phyloP scores from a whole-genome alignment of 2,329 filamentous ascomycete species.

The Lachnellula occidentalis region DNA sequence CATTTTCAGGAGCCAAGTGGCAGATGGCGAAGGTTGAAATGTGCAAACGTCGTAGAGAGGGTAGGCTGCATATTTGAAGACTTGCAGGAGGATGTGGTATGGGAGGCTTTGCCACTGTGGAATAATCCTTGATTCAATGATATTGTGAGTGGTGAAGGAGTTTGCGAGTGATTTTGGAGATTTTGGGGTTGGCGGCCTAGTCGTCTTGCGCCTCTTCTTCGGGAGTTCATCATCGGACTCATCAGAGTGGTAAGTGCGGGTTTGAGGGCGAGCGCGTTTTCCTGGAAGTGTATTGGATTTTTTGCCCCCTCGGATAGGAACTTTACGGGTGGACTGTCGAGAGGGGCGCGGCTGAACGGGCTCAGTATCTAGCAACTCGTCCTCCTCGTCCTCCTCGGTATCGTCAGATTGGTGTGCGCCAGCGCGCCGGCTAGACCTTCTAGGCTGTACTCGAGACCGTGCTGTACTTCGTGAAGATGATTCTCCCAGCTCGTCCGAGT shows the following conservation, averaged over 20 bases:
- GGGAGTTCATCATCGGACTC: background rate
- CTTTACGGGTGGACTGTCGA: background rate
- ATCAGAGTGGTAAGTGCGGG: background rate
- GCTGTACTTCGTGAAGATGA: background rate
- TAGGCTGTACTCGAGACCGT: background rate
- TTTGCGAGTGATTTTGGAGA: background rate
- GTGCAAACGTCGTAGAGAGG: conserved; percentile 47
- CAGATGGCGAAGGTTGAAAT: conserved; percentile 38
- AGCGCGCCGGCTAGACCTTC: background rate
- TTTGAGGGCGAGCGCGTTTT: background rate
- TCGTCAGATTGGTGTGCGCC: background rate
- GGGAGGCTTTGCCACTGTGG: conserved; percentile 57
- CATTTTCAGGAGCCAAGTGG: conserved; percentile 59
- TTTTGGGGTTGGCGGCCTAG: background rate
- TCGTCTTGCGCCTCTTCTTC: conserved; percentile 3
- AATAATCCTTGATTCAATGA: conserved; percentile 32
- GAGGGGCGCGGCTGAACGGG: background rate
- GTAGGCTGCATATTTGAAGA: conserved; percentile 63
- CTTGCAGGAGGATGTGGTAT: conserved; percentile 62
- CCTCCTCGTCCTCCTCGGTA: background rate
- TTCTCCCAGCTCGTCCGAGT: background rate
- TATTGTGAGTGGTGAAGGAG: background rate
- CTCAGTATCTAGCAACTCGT: background rate
- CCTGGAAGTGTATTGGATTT: background rate
- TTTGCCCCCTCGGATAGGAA: background rate